Evolutionary conservation across 352 stramenopile species (phyloP).

Genomic region (Phytophthora brassicae): DNA sequence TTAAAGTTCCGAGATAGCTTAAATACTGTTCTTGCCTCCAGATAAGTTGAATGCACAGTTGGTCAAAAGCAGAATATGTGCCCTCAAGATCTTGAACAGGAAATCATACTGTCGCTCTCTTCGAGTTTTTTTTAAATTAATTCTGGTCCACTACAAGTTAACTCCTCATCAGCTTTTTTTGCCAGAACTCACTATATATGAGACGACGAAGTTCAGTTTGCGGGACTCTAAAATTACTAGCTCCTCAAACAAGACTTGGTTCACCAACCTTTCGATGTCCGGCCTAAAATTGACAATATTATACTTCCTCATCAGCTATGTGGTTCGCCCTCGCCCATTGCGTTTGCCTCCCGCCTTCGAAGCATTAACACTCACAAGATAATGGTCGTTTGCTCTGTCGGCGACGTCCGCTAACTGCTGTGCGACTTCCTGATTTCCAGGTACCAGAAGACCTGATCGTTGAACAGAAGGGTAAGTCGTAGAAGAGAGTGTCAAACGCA

Average conservation of each 20-base stretch:
- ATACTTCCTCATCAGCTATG: too few relatives aligned
- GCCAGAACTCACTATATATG: constrained; percentile 81
- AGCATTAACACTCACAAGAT: too few relatives aligned
- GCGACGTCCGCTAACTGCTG: too few relatives aligned
- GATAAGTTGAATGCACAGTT: constrained; percentile 98
- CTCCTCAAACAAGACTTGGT: constrained; percentile 96
- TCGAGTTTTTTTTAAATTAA: constrained; percentile 96
- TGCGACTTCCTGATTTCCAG: too few relatives aligned
- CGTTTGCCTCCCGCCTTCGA: too few relatives aligned
- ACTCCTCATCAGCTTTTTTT: too few relatives aligned
- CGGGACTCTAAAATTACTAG: constrained; percentile 91
- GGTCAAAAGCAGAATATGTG: constrained; percentile 94
- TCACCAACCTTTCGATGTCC: constrained; percentile 94
- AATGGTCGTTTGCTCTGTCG: too few relatives aligned
- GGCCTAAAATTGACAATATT: constrained; percentile 63
- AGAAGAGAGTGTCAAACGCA: too few relatives aligned
- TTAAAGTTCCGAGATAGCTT: not conserved
- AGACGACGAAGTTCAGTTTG: constrained; percentile 93
- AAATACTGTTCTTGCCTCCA: constrained; percentile 84
- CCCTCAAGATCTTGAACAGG: constrained; percentile 93
- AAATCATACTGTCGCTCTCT: constrained; percentile 93
- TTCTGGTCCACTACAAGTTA: constrained; percentile 62
- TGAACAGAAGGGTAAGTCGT: too few relatives aligned
- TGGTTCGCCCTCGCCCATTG: too few relatives aligned
- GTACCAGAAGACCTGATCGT: too few relatives aligned